Conservation (phyloP, 768 basidiomycete genomes). For the Sporobolomyces phaffii region DNA sequence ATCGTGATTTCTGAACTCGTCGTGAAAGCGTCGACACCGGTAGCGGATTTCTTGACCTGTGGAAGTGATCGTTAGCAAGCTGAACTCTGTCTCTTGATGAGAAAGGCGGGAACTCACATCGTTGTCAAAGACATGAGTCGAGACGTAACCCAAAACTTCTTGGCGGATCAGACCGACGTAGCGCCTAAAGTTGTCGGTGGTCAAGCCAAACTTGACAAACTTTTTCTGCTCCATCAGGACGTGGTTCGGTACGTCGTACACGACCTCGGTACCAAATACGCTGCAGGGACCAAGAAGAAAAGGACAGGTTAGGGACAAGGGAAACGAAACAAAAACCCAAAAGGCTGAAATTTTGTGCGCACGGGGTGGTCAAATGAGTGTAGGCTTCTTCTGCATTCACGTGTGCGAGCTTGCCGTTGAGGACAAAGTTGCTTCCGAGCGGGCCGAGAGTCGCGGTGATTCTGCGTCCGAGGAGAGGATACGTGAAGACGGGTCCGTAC, state of each 20-base stretch:
- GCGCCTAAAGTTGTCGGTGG: slow-evolving; percentile 78
- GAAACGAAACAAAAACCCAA: slow-evolving; percentile 56
- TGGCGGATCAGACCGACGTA: slow-evolving; percentile 54
- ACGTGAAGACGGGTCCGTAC: slow-evolving; percentile 98
- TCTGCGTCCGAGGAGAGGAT: slow-evolving; percentile 72
- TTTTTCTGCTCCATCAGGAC: slow-evolving; percentile 98
- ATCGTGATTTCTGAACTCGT: slow-evolving; percentile 84
- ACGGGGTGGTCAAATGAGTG: slow-evolving; percentile 50
- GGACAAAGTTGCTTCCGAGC: slow-evolving; percentile 85
- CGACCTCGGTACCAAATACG: slow-evolving; percentile 93
- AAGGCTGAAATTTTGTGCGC: slow-evolving; percentile 56
- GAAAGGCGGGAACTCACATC: neutral
- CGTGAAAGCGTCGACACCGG: slow-evolving; percentile 60
- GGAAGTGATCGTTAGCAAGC: neutral
- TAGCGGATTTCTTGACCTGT: slow-evolving; percentile 4
- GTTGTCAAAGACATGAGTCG: slow-evolving; percentile 27
- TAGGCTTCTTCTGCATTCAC: slow-evolving; percentile 97
- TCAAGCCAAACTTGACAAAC: slow-evolving; percentile 91
- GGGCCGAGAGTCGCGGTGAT: slow-evolving; percentile 86
- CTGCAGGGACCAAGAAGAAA: slow-evolving; percentile 48
- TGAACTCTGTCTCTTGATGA: neutral
- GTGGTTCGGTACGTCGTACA: slow-evolving; percentile 94
- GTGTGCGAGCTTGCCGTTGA: slow-evolving; percentile 85
- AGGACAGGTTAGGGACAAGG: slow-evolving; percentile 55
- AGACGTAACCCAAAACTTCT: slow-evolving; percentile 37